Conservation (phyloP, 495 filamentous ascomycete genomes). For the Rusavskia elegans region DNA sequence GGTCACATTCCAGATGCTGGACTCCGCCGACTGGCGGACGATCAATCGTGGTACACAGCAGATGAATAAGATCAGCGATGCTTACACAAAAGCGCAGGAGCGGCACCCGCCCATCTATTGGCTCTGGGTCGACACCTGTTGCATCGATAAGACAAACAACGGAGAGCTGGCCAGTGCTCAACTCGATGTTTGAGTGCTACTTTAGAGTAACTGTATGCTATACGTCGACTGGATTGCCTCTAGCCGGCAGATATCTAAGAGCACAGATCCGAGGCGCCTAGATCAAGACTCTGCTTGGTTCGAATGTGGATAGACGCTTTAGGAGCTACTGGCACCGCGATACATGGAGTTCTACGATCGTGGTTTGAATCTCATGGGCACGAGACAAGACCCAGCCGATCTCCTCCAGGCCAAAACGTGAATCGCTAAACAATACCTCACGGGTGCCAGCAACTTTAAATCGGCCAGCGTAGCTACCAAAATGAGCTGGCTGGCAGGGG, state of each 20-base stretch:
- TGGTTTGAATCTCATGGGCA: constrained; percentile 17
- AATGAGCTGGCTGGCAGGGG: constrained; percentile 20
- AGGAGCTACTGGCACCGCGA: constrained; percentile 22
- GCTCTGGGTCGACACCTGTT: constrained; percentile 23
- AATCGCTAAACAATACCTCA: constrained; percentile 9
- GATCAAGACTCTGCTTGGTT: constrained; percentile 18
- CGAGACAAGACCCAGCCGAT: constrained; percentile 4
- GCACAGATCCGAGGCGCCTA: not conserved
- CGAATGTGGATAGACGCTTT: constrained; percentile 25
- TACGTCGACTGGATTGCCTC: constrained; percentile 2
- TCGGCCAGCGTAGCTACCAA: constrained; percentile 10
- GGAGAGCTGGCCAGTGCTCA: constrained; percentile 21
- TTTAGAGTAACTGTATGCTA: constrained; percentile 13
- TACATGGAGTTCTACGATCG: constrained; percentile 17
- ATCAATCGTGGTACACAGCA: not conserved
- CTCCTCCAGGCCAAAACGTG: constrained; percentile 11
- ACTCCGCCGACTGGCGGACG: not conserved
- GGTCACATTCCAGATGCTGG: constrained; percentile 7
- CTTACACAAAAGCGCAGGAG: constrained; percentile 1
- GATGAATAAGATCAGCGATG: constrained; percentile 12
- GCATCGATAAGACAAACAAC: constrained; percentile 24
- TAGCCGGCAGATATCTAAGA: not conserved
- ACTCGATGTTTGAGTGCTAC: constrained; percentile 22
- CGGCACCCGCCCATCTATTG: not conserved
- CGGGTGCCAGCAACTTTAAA: not conserved